These are phyloP conservation scores for Mycena chlorophos DNA, from an alignment of 768 basidiomycete genomes.

Conservation along the genomic window DNA sequence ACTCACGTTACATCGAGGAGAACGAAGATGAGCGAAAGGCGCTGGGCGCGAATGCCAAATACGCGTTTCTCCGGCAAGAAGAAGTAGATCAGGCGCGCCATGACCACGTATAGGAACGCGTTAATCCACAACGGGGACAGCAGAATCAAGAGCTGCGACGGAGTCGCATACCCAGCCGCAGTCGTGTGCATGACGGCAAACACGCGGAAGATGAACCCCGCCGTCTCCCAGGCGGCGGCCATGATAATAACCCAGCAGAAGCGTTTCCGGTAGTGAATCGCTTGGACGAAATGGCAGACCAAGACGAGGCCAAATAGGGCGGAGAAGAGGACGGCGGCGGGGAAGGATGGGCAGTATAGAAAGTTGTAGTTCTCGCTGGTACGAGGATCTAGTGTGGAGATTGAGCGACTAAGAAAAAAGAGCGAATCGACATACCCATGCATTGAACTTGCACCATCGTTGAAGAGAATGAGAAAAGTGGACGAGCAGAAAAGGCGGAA, in stretches of 20 bases:
- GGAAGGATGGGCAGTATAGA: constrained; percentile 23
- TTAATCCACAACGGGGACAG: constrained; percentile 30
- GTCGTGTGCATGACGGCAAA: constrained; percentile 14
- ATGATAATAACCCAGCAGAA: constrained; percentile 30
- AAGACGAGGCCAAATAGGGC: constrained; percentile 23
- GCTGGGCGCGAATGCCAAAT: constrained; percentile 17
- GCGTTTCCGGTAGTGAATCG: constrained; percentile 22
- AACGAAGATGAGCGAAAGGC: constrained; percentile 21
- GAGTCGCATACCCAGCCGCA: constrained; percentile 1
- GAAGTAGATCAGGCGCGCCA: constrained; percentile 24
- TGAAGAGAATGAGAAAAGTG: not conserved
- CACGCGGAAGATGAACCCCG: constrained; percentile 20
- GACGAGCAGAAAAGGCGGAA: not conserved
- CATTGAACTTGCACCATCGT: constrained; percentile 6
- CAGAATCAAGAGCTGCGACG: constrained; percentile 25
- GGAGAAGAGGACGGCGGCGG: constrained; percentile 23
- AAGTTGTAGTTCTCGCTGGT: constrained; percentile 13
- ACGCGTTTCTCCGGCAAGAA: constrained; percentile 25
- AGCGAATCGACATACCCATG: not conserved
- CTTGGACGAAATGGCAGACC: constrained; percentile 20
- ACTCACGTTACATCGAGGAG: constrained; percentile 23
- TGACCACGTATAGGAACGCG: constrained; percentile 27
- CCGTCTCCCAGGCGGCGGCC: constrained; percentile 24
- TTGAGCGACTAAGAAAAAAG: not conserved
- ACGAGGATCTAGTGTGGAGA: constrained; percentile 5